Evolutionary conservation across 345 rosid species (phyloP).

Genomic region (Acer saccharum): DNA sequence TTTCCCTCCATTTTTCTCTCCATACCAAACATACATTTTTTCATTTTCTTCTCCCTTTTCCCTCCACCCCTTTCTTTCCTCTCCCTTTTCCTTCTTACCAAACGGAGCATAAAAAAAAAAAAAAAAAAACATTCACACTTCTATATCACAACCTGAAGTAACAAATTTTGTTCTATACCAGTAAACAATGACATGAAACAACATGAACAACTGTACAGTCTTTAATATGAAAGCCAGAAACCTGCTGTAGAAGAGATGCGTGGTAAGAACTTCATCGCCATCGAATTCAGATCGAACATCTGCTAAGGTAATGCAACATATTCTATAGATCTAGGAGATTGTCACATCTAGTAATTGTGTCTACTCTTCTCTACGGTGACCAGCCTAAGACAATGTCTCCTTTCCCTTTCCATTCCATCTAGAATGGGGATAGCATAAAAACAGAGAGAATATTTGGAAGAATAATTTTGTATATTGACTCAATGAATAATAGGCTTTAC

Average conservation of each 20-base stretch:
- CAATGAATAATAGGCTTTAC: too few relatives aligned
- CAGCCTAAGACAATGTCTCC: conserved; percentile 18
- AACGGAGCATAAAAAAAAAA: too few relatives aligned
- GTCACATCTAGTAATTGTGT: neutral
- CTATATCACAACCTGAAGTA: neutral
- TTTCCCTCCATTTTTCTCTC: too few relatives aligned
- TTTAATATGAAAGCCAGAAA: neutral
- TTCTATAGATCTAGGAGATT: neutral
- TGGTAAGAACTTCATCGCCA: neutral
- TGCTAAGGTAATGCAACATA: neutral
- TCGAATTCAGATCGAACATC: neutral
- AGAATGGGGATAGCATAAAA: conserved; percentile 42
- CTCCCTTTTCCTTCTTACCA: too few relatives aligned
- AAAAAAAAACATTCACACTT: neutral
- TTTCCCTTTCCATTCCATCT: conserved; percentile 19
- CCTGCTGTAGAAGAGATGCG: too few relatives aligned
- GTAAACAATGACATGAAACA: neutral
- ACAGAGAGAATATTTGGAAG: too few relatives aligned
- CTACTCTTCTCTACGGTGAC: conserved; percentile 9
- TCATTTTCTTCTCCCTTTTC: too few relatives aligned
- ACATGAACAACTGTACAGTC: neutral
- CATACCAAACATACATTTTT: too few relatives aligned
- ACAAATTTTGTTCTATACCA: neutral
- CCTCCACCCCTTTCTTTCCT: too few relatives aligned
- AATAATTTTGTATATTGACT: too few relatives aligned